A percentile compares a stretch with the other conserved stretches of the same genome.
phyloP scores from a whole-genome alignment of 78 protist species.

The Polysphondylium violaceum region DNA sequence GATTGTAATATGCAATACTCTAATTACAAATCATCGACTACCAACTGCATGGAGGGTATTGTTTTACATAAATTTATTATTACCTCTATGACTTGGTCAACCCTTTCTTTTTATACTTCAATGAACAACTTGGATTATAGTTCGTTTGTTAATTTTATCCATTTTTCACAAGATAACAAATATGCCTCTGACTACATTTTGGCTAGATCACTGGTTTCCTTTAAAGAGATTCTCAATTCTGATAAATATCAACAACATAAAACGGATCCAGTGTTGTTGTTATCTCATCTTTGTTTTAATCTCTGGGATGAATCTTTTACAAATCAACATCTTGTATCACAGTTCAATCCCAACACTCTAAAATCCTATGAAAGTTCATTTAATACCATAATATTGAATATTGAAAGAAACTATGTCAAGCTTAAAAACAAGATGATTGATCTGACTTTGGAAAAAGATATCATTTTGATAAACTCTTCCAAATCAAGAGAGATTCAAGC shows the following conservation, averaged over 20 bases:
- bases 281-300: not conserved
- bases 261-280: slow-evolving; percentile 1
- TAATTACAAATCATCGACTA: not conserved
- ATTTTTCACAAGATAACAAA: not conserved
- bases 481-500: not conserved
- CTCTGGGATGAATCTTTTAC: slow-evolving; percentile 14
- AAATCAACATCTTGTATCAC: not conserved
- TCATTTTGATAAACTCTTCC: not conserved
- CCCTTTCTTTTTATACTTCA: not conserved
- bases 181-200: not conserved
- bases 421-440: not conserved
- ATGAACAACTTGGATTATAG: no score
- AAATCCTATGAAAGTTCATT: not conserved
- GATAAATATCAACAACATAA: not conserved
- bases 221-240: not conserved
- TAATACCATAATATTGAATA: no score
- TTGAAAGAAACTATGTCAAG: no score
- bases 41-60: slow-evolving; percentile 9
- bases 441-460: not conserved
- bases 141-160: not conserved
- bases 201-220: not conserved
- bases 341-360: not conserved
- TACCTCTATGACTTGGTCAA: not conserved
- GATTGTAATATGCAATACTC: not conserved
- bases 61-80: slow-evolving; percentile 14